Evolutionary conservation across 2,329 filamentous ascomycete genomes (phyloP), one percentile per base, ranked within the genome.

Genomic region (Sporothrix phasma): DNA sequence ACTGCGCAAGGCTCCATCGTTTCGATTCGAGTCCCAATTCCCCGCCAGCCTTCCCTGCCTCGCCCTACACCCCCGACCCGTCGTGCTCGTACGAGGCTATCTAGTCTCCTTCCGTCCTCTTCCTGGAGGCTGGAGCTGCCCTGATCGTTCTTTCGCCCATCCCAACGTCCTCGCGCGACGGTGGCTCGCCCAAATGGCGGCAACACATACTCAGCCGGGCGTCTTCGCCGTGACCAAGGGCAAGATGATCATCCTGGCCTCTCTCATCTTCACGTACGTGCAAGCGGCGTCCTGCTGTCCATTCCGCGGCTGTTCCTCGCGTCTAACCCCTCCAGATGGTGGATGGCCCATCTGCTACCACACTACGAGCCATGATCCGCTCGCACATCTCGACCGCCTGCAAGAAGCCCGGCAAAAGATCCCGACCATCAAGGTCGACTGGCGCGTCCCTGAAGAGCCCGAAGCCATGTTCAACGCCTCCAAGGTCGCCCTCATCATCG

Each of bases 401-500:
- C 72, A 76, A 29, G 75, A 78, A 63, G 76, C 76, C 1, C 72
- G 73, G 37, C 75, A 74, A 64, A 76, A 73, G 66, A 75, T 77
- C 1, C 76, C 76, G 10, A 69, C 68, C 47, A 71, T 79, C 68
- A 76, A 75, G 64, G 71, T 78, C 59, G 75, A 77, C 68, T 78
- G 76, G 77, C 67, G 69, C 39, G 66, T 71, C 1, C 66, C 68
- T 22, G 67, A 67, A 24, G 71, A 76, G 67, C 73, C 74, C 6
- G 73, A 72, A 34, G 67, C 70, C 17, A 73, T 71, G 15, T 80
- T 75, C 70, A 81, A 83, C 68, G 69, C 74, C 19, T 78, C 79
- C 62, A 83, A 82, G 68, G 71, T 83, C 31, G 81, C 80, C 43
- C 74, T 83, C 13, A 68, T 83, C n/a, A 78, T 83, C 68, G 80